A percentile compares a stretch with the other conserved stretches of the same genome.
Conservation (phyloP, 352 stramenopile species). For the Pythium aristosporum region DNA sequence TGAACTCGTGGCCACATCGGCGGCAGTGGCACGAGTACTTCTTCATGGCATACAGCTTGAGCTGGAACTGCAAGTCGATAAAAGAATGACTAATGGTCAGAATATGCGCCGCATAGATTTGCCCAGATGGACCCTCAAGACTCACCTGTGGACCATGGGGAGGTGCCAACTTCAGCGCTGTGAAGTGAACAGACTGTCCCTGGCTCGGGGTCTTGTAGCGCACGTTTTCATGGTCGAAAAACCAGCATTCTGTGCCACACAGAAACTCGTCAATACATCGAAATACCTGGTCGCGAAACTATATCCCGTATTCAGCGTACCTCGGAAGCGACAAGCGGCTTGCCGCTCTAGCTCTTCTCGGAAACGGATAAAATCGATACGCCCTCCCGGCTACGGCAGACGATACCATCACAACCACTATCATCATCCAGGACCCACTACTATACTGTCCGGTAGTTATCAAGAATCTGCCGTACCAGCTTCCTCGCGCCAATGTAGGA, state of each 20-base stretch:
- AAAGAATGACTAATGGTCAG: neutral
- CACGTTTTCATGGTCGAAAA: conserved; percentile 79
- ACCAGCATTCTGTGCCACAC: conserved; percentile 75
- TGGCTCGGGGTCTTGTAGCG: conserved; percentile 38
- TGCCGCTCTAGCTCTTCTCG: conserved; percentile 55
- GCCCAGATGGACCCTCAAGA: neutral
- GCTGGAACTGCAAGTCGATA: conserved; percentile 59
- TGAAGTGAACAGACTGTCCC: conserved; percentile 45
- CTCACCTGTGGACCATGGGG: conserved; percentile 72
- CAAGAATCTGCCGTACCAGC: conserved; percentile 1
- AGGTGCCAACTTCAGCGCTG: conserved; percentile 65
- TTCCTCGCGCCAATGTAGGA: conserved; percentile 16
- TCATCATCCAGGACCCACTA: neutral
- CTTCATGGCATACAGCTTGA: conserved; percentile 86
- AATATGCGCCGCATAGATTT: neutral
- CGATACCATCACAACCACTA: neutral
- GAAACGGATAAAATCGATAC: conserved; percentile 74
- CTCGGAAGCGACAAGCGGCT: conserved; percentile 43
- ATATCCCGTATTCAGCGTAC: conserved; percentile 24
- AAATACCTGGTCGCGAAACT: neutral
- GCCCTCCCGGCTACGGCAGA: conserved; percentile 36
- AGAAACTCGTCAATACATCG: neutral
- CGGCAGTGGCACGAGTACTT: conserved; percentile 72
- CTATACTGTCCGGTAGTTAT: neutral
- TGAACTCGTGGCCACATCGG: conserved; percentile 62